phyloP scores from a whole-genome alignment of 2,329 filamentous ascomycete species.

The Fusarium brevicatenulatum region DNA sequence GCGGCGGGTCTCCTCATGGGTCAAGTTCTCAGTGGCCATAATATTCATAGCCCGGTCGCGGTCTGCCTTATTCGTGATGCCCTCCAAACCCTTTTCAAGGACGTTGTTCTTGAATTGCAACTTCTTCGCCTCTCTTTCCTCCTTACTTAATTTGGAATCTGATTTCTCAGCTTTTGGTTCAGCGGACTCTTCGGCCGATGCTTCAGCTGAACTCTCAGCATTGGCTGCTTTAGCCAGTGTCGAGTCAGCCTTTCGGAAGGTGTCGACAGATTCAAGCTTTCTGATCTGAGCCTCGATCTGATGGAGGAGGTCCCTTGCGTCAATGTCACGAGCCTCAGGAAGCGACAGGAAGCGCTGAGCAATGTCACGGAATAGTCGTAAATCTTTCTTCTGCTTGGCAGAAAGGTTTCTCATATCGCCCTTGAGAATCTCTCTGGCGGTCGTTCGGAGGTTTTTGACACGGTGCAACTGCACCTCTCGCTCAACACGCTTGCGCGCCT shows the following conservation, averaged over 20 bases:
- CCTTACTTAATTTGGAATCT: constrained; percentile 27
- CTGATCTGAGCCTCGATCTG: constrained; percentile 49
- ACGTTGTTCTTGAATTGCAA: constrained; percentile 46
- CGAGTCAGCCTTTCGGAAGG: constrained; percentile 46
- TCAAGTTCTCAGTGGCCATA: constrained; percentile 48
- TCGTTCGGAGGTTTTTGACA: constrained; percentile 44
- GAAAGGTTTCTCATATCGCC: constrained; percentile 63
- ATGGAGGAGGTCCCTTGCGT: constrained; percentile 45
- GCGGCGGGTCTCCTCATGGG: constrained; percentile 62
- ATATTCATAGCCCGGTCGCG: constrained; percentile 47
- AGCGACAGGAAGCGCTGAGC: constrained; percentile 68
- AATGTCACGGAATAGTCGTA: constrained; percentile 76
- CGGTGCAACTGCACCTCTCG: constrained; percentile 41
- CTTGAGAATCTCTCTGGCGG: constrained; percentile 49
- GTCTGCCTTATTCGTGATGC: constrained; percentile 47
- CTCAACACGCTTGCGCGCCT: constrained; percentile 35
- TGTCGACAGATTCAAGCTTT: constrained; percentile 47
- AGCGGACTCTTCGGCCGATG: constrained; percentile 19
- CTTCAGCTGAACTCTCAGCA: neutral
- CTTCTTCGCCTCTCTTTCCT: constrained; percentile 34
- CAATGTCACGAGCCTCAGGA: constrained; percentile 47
- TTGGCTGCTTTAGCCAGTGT: constrained; percentile 4
- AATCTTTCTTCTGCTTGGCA: constrained; percentile 78
- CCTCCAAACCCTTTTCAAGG: constrained; percentile 50
- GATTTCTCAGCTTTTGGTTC: constrained; percentile 4